Evolutionary conservation across 2,329 filamentous ascomycete species (phyloP).

Genomic region (Exophiala sp.): DNA sequence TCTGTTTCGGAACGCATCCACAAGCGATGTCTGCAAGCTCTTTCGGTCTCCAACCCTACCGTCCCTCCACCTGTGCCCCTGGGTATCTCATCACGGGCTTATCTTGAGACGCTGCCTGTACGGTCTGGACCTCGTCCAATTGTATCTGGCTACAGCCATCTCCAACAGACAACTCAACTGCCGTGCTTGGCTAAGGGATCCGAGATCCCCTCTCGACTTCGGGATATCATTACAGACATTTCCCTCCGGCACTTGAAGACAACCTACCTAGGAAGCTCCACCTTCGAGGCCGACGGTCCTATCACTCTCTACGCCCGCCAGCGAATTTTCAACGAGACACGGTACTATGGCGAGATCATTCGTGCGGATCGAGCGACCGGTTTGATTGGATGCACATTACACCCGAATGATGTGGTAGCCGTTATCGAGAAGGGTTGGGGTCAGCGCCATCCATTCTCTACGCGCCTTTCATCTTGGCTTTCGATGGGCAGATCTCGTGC

Average conservation of each 20-base stretch:
- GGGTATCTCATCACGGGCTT: conserved; percentile 12
- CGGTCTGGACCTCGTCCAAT: conserved; percentile 15
- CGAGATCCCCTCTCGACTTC: conserved; percentile 9
- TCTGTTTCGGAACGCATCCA: not conserved
- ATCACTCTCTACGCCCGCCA: conserved; percentile 19
- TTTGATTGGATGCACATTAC: conserved; percentile 43
- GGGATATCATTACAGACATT: conserved; percentile 13
- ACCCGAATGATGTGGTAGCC: conserved; percentile 67
- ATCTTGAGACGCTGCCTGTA: conserved; percentile 16
- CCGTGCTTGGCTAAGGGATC: conserved; percentile 11
- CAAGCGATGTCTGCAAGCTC: conserved; percentile 8
- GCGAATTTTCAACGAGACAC: conserved; percentile 19
- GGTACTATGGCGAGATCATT: conserved; percentile 24
- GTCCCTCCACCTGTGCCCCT: conserved; percentile 5
- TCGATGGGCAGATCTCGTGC: not conserved
- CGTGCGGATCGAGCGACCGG: conserved; percentile 10
- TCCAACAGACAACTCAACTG: conserved; percentile 14
- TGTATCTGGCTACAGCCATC: conserved; percentile 11
- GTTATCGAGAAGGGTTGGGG: conserved; percentile 74
- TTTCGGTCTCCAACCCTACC: conserved; percentile 17
- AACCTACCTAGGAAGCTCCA: conserved; percentile 23
- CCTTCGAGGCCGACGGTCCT: conserved; percentile 16
- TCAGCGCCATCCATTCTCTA: conserved; percentile 52
- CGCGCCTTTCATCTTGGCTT: conserved; percentile 13
- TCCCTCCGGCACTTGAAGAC: conserved; percentile 7